These are phyloP conservation scores for Brettanomyces naardenensis DNA, from an alignment of 805 yeast genomes.

Conservation along the genomic window DNA sequence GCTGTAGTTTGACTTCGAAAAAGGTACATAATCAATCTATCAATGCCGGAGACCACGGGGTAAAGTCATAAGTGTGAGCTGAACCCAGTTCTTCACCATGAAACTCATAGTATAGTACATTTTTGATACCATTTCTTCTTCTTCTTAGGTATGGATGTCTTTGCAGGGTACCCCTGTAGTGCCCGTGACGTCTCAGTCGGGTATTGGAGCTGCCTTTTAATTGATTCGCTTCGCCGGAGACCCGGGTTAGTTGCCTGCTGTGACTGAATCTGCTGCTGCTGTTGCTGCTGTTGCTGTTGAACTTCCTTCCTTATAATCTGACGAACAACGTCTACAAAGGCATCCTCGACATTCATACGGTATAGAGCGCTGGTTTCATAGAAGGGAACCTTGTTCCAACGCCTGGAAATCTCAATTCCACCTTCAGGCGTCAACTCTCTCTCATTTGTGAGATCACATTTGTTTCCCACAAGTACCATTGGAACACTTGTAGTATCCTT, in stretches of 20 bases:
- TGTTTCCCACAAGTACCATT: conserved; percentile 86
- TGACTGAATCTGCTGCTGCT: background rate
- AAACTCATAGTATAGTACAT: conserved; percentile 2
- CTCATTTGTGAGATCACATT: conserved; percentile 73
- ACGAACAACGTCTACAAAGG: conserved; percentile 80
- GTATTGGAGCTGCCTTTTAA: no score
- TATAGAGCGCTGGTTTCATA: conserved; percentile 92
- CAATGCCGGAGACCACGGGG: no score
- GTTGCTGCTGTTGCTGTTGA: conserved; percentile 15
- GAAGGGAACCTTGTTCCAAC: conserved; percentile 87
- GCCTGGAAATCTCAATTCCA: conserved; percentile 74
- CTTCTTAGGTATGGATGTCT: background rate
- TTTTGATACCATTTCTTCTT: conserved; percentile 1
- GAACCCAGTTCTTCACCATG: no score
- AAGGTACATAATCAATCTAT: no score
- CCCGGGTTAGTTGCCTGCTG: no score
- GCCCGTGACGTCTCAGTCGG: no score
- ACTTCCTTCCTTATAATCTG: conserved; percentile 76
- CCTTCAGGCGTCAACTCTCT: conserved; percentile 73
- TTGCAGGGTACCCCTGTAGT: no score
- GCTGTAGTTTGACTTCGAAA: no score
- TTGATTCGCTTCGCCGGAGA: no score
- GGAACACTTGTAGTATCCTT: conserved; percentile 76
- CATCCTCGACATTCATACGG: conserved; percentile 83
- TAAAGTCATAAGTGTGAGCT: no score